phyloP scores from a whole-genome alignment of 176 grass and related monocot genomes.

The Bromus sterilis region DNA sequence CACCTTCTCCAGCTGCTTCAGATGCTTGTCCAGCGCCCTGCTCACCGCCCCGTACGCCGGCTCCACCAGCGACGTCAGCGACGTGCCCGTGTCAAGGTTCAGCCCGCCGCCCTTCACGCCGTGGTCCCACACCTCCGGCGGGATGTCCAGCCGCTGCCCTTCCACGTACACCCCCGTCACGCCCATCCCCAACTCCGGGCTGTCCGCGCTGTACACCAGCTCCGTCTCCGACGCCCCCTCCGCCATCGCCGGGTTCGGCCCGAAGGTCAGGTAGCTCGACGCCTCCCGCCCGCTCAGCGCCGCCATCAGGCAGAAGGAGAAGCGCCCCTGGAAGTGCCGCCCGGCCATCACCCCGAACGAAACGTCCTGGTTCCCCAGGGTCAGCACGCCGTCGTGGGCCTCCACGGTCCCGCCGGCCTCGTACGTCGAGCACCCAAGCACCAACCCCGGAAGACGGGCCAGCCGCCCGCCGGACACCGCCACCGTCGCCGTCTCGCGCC shows the following conservation, averaged over 20 bases:
- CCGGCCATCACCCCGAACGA: constrained; percentile 51
- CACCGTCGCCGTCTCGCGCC: constrained; percentile 64
- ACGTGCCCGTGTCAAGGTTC: constrained; percentile 79
- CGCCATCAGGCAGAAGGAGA: constrained; percentile 93
- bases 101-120: constrained; percentile 4
- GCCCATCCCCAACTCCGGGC: constrained; percentile 9
- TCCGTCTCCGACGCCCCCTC: constrained; percentile 14
- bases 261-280: constrained; percentile 70
- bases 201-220: constrained; percentile 14
- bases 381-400: constrained; percentile 62
- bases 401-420: constrained; percentile 34
- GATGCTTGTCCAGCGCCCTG: constrained; percentile 23
- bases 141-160: constrained; percentile 40
- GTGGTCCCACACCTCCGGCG: constrained; percentile 41
- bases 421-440: constrained; percentile 64
- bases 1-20: constrained; percentile 27
- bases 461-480: constrained; percentile 35
- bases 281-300: constrained; percentile 40
- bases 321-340: constrained; percentile 38
- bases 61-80: constrained; percentile 36
- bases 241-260: constrained; percentile 24
- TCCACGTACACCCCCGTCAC: constrained; percentile 27
- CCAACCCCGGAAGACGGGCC: constrained; percentile 53
- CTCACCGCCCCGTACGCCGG: constrained; percentile 42
- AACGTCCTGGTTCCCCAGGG: constrained; percentile 45